Conservation (phyloP, 2,329 filamentous ascomycete species). For the Tolypocladium endophyticum region DNA sequence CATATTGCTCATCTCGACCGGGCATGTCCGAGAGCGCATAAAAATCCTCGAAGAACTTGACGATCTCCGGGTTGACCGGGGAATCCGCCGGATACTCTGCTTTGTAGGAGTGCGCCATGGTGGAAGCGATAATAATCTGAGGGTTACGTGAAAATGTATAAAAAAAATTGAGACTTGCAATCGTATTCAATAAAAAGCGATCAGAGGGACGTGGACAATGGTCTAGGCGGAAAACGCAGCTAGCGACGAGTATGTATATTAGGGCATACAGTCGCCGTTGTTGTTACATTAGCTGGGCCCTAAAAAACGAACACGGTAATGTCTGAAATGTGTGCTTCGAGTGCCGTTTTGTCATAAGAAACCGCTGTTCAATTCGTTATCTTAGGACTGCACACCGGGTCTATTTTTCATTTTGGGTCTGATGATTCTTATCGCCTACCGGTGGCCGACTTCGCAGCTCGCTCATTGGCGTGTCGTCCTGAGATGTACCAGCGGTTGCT, state of each 20-base stretch:
- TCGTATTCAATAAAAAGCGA: neutral
- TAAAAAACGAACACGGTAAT: too few relatives aligned
- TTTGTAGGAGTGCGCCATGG: constrained; percentile 7
- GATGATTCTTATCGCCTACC: neutral
- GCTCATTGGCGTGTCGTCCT: neutral
- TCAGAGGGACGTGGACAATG: neutral
- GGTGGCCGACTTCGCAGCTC: neutral
- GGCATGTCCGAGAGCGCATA: constrained; percentile 19
- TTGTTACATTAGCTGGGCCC: too few relatives aligned
- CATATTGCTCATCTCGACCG: constrained; percentile 16
- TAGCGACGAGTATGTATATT: neutral
- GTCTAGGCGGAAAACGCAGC: neutral
- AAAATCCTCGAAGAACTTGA: constrained; percentile 17
- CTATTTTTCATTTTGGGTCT: neutral
- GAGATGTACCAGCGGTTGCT: neutral
- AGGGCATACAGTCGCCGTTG: too few relatives aligned
- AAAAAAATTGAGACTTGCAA: too few relatives aligned
- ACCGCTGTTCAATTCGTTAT: too few relatives aligned
- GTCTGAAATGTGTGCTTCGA: too few relatives aligned
- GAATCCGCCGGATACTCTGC: constrained; percentile 8
- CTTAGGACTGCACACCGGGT: neutral
- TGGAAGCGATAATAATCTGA: neutral
- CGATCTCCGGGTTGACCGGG: constrained; percentile 10
- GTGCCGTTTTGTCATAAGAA: too few relatives aligned
- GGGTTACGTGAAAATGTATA: neutral